Percentiles rank a stretch among this genome's conserved stretches.
These are phyloP conservation scores for Ophiocordyceps polyrhachis-furcata DNA, from an alignment of 2,329 filamentous ascomycete genomes.

Conservation along the genomic window DNA sequence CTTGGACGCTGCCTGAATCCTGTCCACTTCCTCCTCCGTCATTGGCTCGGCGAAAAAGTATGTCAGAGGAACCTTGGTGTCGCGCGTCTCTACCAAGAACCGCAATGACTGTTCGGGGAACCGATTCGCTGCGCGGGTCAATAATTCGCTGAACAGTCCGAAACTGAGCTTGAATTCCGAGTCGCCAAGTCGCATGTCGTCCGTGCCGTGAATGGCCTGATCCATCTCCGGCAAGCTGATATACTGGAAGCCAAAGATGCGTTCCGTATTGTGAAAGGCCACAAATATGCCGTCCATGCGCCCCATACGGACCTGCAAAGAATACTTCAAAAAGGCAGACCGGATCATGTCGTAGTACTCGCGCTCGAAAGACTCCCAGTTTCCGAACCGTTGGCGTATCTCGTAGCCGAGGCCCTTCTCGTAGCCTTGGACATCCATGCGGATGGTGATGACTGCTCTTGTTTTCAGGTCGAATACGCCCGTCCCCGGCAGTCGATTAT, in stretches of 20 bases:
- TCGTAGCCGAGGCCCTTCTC: conserved; percentile 72
- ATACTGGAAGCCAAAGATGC: conserved; percentile 97
- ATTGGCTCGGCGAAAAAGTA: conserved; percentile 85
- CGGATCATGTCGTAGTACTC: conserved; percentile 97
- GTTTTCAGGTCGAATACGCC: conserved; percentile 97
- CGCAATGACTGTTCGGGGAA: conserved; percentile 65
- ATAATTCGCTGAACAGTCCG: conserved; percentile 55
- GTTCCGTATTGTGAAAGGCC: conserved; percentile 83
- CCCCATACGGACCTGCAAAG: conserved; percentile 87
- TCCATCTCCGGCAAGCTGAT: conserved; percentile 79
- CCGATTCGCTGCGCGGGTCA: conserved; percentile 54
- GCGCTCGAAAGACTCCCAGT: conserved; percentile 81
- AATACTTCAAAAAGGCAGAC: conserved; percentile 89
- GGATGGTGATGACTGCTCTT: conserved; percentile 73
- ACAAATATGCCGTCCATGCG: conserved; percentile 98
- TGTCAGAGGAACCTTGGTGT: conserved; percentile 44
- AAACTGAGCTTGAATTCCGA: conserved; percentile 73
- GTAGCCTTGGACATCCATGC: conserved; percentile 62
- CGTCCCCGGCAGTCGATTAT: conserved; percentile 67
- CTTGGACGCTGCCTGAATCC: conserved; percentile 51
- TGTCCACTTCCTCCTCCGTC: conserved; percentile 47
- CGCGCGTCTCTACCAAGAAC: conserved; percentile 63
- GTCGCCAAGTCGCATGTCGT: conserved; percentile 49
- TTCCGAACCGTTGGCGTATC: conserved; percentile 55
- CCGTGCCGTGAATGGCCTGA: conserved; percentile 63